These are phyloP conservation scores for Pestalotiopsis fici DNA, from an alignment of 2,329 filamentous ascomycete genomes.

Conservation along the genomic window DNA sequence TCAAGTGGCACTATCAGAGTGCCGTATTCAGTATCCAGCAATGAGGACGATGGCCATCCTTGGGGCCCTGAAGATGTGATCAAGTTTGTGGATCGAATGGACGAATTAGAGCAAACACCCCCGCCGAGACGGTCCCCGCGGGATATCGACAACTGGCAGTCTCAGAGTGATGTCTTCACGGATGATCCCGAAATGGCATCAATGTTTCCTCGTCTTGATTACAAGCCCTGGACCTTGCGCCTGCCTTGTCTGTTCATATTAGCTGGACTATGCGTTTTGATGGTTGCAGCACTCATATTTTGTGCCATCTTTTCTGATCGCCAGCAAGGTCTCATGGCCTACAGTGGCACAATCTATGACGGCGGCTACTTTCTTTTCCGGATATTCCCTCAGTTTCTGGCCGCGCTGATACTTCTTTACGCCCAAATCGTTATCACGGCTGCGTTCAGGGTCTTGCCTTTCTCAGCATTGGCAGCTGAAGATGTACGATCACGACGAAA, in stretches of 20 bases:
- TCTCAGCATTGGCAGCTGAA: slow-evolving; percentile 72
- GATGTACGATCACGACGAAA: slow-evolving; percentile 59
- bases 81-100: slow-evolving; percentile 6
- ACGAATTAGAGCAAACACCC: background rate
- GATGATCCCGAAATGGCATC: slow-evolving; percentile 35
- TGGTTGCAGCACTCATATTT: slow-evolving; percentile 73
- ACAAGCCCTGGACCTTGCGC: slow-evolving; percentile 71
- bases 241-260: slow-evolving; percentile 63
- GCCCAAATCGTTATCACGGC: slow-evolving; percentile 73
- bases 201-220: slow-evolving; percentile 59
- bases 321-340: slow-evolving; percentile 67
- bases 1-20: slow-evolving; percentile 1
- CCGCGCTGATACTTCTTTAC: slow-evolving; percentile 72
- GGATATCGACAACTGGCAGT: slow-evolving; percentile 29
- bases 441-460: slow-evolving; percentile 76
- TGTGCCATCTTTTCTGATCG: slow-evolving; percentile 67
- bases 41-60: background rate
- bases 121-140: slow-evolving; percentile 17
- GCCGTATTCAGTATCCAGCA: background rate
- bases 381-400: slow-evolving; percentile 79
- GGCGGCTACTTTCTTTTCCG: slow-evolving; percentile 83
- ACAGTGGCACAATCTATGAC: slow-evolving; percentile 66
- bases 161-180: slow-evolving; percentile 17
- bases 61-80: background rate
- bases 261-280: slow-evolving; percentile 63